A percentile compares a stretch with the other conserved stretches of the same genome.
phyloP scores from a whole-genome alignment of 2,329 filamentous ascomycete species.

The Pseudogymnoascus verrucosus region DNA sequence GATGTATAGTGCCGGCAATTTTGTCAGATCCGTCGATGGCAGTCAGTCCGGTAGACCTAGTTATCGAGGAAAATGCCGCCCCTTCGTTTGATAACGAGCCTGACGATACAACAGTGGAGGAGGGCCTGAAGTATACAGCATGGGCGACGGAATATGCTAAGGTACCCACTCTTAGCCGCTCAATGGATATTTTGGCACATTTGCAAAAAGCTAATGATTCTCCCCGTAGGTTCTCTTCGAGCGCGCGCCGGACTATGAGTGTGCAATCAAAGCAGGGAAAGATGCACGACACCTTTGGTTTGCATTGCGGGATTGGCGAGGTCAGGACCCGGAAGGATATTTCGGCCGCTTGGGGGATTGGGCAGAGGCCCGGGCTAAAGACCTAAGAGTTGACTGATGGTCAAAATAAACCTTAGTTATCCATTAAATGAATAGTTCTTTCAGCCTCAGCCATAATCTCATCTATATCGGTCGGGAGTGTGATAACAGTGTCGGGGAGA shows the following conservation, averaged over 20 bases:
- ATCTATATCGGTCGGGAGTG: not conserved
- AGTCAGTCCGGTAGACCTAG: conserved; percentile 12
- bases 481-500: not conserved
- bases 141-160: conserved; percentile 24
- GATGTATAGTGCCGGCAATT: conserved; percentile 26
- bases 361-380: not conserved
- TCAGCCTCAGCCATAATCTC: not conserved
- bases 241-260: conserved; percentile 17
- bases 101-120: conserved; percentile 12
- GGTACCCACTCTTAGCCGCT: conserved; percentile 14
- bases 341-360: conserved; percentile 12
- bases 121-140: conserved; percentile 16
- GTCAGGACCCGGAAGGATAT: conserved; percentile 14
- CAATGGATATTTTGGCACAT: not conserved
- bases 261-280: conserved; percentile 21
- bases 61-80: conserved; percentile 8
- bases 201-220: conserved; percentile 12
- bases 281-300: conserved; percentile 27
- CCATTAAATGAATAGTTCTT: not conserved
- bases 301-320: conserved; percentile 18
- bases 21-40: conserved; percentile 21
- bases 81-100: conserved; percentile 10
- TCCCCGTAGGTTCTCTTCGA: conserved; percentile 18
- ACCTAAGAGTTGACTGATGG: not conserved
- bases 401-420: not conserved